phyloP scores from a whole-genome alignment of 176 grass and related monocot species.

The Lolium perenne region DNA sequence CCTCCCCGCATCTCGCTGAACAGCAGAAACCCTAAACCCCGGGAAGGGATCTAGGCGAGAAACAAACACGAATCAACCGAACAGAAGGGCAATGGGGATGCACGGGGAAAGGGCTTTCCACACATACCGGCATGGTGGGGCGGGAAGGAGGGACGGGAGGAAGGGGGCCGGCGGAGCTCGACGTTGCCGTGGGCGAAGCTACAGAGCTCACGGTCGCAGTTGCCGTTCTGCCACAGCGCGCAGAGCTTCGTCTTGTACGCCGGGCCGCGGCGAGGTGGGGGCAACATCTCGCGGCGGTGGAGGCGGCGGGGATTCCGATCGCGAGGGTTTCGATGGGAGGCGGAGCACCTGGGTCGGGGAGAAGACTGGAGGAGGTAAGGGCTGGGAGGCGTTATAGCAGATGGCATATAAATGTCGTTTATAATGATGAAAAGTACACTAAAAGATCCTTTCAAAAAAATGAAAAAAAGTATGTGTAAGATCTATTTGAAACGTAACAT shows the following conservation, averaged over 20 bases:
- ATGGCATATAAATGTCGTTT: background rate
- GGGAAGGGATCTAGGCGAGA: slow-evolving; percentile 2
- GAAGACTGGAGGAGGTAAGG: background rate
- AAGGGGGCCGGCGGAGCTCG: slow-evolving; percentile 63
- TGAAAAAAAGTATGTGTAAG: no score
- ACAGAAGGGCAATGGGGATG: background rate
- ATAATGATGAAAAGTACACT: background rate
- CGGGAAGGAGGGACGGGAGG: slow-evolving; percentile 51
- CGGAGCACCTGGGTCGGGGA: background rate
- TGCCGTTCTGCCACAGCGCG: slow-evolving; percentile 71
- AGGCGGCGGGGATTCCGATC: slow-evolving; percentile 28
- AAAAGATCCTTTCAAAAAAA: no score
- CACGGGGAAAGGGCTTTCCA: background rate
- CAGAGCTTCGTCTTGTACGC: slow-evolving; percentile 96
- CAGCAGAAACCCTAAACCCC: slow-evolving; percentile 30
- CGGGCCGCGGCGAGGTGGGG: slow-evolving; percentile 60
- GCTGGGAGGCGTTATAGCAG: background rate
- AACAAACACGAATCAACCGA: background rate
- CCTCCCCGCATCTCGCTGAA: background rate
- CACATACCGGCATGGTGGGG: slow-evolving; percentile 46
- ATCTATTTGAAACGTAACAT: no score
- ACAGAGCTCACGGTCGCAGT: slow-evolving; percentile 72
- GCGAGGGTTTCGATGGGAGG: slow-evolving; percentile 33
- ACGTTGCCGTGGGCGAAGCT: slow-evolving; percentile 81
- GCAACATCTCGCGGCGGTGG: slow-evolving; percentile 25